Evolutionary conservation across 179 eudicot species (phyloP).

Genomic region (Kewa caespitosa): DNA sequence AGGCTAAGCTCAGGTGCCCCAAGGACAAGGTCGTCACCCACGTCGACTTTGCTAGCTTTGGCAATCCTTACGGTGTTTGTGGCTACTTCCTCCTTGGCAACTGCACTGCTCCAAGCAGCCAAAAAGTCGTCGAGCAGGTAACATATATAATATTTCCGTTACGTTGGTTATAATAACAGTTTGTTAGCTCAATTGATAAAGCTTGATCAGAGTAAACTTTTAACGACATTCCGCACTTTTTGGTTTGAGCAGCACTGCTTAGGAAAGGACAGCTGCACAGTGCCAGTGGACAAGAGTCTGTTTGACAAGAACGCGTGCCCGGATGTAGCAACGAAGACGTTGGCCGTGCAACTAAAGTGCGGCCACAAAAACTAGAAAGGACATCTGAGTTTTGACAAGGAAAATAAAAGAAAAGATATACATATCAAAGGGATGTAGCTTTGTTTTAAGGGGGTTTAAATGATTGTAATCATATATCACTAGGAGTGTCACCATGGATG

Average conservation of each 20-base stretch:
- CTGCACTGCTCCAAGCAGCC: slow-evolving; percentile 41
- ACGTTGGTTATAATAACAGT: too few relatives aligned
- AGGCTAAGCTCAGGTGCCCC: slow-evolving; percentile 54
- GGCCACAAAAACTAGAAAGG: slow-evolving; percentile 30
- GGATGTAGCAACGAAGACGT: slow-evolving; percentile 33
- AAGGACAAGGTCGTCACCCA: slow-evolving; percentile 37
- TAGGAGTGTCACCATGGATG: slow-evolving; percentile 1
- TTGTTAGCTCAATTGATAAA: too few relatives aligned
- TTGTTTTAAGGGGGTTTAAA: slow-evolving; percentile 6
- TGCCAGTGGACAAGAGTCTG: slow-evolving; percentile 49
- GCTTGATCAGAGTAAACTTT: too few relatives aligned
- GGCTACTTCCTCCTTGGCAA: slow-evolving; percentile 42
- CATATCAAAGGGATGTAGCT: background rate
- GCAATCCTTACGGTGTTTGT: slow-evolving; percentile 64
- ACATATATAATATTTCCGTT: too few relatives aligned
- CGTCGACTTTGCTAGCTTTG: slow-evolving; percentile 74
- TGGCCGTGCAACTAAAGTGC: slow-evolving; percentile 73
- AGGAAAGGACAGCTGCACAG: slow-evolving; percentile 51
- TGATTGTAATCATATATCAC: background rate
- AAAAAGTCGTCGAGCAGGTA: slow-evolving; percentile 53
- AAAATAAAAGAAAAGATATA: background rate
- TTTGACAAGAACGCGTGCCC: slow-evolving; percentile 45
- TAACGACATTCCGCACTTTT: background rate
- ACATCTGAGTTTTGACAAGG: background rate
- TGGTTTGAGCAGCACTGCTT: slow-evolving; percentile 45